Evolutionary conservation across 2,329 filamentous ascomycete genomes (phyloP), one percentile per base, ranked within the genome.

Genomic region (Fusarium sp.): DNA sequence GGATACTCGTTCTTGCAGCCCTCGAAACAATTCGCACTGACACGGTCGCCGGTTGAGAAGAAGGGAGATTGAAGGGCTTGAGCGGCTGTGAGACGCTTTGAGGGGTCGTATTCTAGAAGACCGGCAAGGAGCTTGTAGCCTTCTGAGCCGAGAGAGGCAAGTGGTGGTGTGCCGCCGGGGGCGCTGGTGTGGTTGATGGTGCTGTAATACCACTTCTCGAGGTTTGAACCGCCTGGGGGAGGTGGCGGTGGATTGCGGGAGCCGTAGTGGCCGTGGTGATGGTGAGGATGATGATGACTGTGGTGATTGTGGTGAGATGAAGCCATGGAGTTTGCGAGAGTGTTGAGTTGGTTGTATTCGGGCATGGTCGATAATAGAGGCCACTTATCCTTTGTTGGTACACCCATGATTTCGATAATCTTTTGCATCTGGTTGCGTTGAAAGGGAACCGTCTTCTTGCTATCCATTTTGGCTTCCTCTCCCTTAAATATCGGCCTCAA

Each of bases 351-450:
- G 42, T 84, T 84, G 79, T 93, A 97, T 83, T 99, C 96, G 1
- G 94, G 95, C 93, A 98, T 97, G 44, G 92, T 90, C 3, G 90
- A 86, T 5, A 99, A 85, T 35, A 96, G 87, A 0, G 95, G 94
- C 96, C 96, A 99, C 32, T 91, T 90, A 56, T 97, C 94, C 78
- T 96, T 96, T 12, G 90, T 94, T 0, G 96, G 96, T 74, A 98
- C 85, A 36, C 96, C 96, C 86, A 99, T 92, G 72, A 99, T 95
- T 80, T 99, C 96, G 42, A 98, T 94, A 77, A 99, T 99, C 84
- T 98, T 98, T 80, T 96, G 94, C 96, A 99, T 98, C 84, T 99
- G 96, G 79, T 98, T 98, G 20, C 95, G 90, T 83, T 99, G 96
- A 77, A 99, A 99, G 0, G 96, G 96, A 0, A 98, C 95, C 1